Evolutionary conservation across 306 rosid genomes (phyloP), one percentile per base, ranked within the genome.

Genomic region (Crotalaria pallida): DNA sequence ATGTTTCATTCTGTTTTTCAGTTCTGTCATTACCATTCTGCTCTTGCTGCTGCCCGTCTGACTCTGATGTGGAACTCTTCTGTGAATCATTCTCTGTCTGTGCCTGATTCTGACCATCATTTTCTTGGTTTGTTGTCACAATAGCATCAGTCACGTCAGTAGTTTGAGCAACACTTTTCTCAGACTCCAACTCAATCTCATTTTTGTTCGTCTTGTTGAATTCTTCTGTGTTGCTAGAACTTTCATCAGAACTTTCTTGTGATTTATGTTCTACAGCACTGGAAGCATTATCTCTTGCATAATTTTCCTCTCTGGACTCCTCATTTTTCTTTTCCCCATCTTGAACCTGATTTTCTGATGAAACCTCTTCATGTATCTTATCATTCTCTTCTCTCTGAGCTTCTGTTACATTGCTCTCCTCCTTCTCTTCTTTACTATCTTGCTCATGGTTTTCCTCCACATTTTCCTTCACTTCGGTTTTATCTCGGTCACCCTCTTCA

Each of bases 211-310:
- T 84, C 53, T 88, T 80, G 70, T 76, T 86, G 51, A 57, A 33
- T 26, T 82, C 80, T 68, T 85, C 80, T 66, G 51, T 71, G 68
- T 86, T 83, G 58, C 64, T 82, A 10, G 71, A 27, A 72, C 71
- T 84, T 65, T 79, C 84, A 44, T 74, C 66, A 4, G 71, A 45
- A 41, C 22, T 15, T 27, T 77, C 83, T 77, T 81, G 84, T 6
- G 79, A 72, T 58, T 78, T 84, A 22, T 85, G 77, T 23, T 56
- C 89, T 13, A 93, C 93, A 48, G 88, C 94, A 77, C 92, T 90
- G 29, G 97, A 82, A 62, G 97, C 96, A 67, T 88, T 85, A 71
- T 94, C 97, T 48, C 82, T 96, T 36, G 87, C 74, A 85, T 90
- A 88, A 24, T 84, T 51, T 63, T 86, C 87, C 84, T 88, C 96